These are phyloP conservation scores for Pichia kudriavzevii DNA, from an alignment of 1,139 yeast species.

Conservation along the genomic window DNA sequence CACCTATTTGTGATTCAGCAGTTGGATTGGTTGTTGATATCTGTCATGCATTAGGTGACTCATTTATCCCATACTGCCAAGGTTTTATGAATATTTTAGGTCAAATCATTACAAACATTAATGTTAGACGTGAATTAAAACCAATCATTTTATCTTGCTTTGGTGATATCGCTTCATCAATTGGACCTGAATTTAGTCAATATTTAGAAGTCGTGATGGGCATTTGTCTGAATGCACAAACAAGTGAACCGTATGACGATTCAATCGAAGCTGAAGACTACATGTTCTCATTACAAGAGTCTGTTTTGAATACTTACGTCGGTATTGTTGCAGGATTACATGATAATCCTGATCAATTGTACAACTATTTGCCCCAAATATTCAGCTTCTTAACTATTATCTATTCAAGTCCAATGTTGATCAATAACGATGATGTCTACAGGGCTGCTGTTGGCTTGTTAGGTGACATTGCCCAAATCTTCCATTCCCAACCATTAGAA, in stretches of 20 bases:
- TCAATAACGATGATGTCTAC: constrained; percentile 37
- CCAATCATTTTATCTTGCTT: constrained; percentile 91
- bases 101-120: constrained; percentile 54
- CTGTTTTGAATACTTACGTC: constrained; percentile 89
- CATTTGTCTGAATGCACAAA: constrained; percentile 54
- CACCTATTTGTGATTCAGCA: constrained; percentile 79
- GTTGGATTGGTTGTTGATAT: constrained; percentile 96
- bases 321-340: constrained; percentile 88
- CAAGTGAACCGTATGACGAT: constrained; percentile 47
- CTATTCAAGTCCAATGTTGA: constrained; percentile 46
- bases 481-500: constrained; percentile 55
- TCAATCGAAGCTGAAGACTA: constrained; percentile 75
- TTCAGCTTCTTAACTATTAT: constrained; percentile 61
- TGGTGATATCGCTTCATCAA: constrained; percentile 90
- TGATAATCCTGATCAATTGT: constrained; percentile 57
- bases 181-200: constrained; percentile 67
- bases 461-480: constrained; percentile 90
- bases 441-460: constrained; percentile 77
- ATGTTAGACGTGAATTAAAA: constrained; percentile 70
- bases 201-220: constrained; percentile 76
- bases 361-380: constrained; percentile 59
- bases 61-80: constrained; percentile 65
- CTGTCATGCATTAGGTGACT: constrained; percentile 78
- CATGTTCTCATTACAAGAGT: constrained; percentile 63
- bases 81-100: constrained; percentile 81